Conservation (phyloP, 2,329 filamentous ascomycete species). For the Dactylellina parvicollis region DNA sequence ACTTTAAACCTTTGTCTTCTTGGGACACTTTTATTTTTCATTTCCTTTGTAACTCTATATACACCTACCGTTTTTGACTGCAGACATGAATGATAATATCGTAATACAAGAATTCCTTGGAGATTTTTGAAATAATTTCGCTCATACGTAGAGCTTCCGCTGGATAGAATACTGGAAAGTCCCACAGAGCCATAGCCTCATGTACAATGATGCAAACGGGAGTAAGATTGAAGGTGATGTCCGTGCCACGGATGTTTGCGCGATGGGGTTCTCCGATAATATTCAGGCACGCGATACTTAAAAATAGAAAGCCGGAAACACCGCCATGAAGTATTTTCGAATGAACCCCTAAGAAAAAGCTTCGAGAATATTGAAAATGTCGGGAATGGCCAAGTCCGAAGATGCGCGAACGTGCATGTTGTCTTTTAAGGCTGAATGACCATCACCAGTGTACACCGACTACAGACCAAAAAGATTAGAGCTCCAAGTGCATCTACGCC, state of each 20-base stretch:
- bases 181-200: constrained; percentile 16
- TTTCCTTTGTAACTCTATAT: constrained; percentile 5
- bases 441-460: too few species aligned
- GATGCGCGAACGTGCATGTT: too few species aligned
- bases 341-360: constrained; percentile 1
- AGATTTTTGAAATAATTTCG: too few species aligned
- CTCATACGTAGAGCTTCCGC: too few species aligned
- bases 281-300: not conserved
- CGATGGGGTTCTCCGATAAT: constrained; percentile 29
- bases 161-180: too few species aligned
- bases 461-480: too few species aligned
- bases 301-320: constrained; percentile 25
- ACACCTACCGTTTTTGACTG: not conserved
- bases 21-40: constrained; percentile 23
- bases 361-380: not conserved
- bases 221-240: not conserved
- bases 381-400: not conserved
- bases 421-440: constrained; percentile 11
- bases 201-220: constrained; percentile 23
- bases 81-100: not conserved
- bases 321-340: not conserved
- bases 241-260: not conserved
- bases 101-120: not conserved
- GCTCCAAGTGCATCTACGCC: too few species aligned
- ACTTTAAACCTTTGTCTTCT: constrained; percentile 16